Percentiles rank a stretch among this genome's conserved stretches.
These are phyloP conservation scores for Skeletonema menzelii DNA, from an alignment of 108 stramenopile species.

Conservation along the genomic window DNA sequence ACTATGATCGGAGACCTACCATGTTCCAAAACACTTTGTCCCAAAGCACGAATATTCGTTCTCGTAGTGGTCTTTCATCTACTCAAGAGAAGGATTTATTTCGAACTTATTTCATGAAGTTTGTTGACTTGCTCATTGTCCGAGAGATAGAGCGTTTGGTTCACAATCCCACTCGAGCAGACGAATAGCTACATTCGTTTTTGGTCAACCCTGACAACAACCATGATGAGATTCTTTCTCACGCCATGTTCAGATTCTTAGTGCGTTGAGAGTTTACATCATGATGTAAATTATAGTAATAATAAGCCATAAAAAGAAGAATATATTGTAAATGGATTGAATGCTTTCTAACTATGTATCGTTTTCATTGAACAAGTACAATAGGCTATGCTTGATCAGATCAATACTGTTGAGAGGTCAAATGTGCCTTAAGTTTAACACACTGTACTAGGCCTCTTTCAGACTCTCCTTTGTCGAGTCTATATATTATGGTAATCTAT, in stretches of 20 bases:
- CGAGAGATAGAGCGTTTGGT: conserved; percentile 62
- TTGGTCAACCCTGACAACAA: background rate
- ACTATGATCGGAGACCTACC: conserved; percentile 14
- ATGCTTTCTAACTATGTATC: too few relatives aligned
- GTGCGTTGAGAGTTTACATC: background rate
- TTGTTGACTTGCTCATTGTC: conserved; percentile 75
- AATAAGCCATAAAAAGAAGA: background rate
- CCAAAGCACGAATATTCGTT: background rate
- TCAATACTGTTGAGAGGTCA: too few relatives aligned
- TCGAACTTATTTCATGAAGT: conserved; percentile 72
- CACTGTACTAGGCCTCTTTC: too few relatives aligned
- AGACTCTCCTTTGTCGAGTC: too few relatives aligned
- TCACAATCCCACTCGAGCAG: conserved; percentile 14
- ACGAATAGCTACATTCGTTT: background rate
- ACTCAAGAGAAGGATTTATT: conserved; percentile 57
- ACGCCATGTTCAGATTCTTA: conserved; percentile 1
- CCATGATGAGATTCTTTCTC: background rate
- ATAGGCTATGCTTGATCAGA: too few relatives aligned
- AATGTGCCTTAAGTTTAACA: too few relatives aligned
- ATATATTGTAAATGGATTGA: background rate
- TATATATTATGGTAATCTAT: too few relatives aligned
- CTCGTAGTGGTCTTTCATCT: conserved; percentile 15
- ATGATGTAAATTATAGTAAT: conserved; percentile 2
- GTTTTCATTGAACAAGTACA: too few relatives aligned
- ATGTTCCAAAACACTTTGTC: conserved; percentile 2